Evolutionary conservation across 768 basidiomycete species (phyloP).

Genomic region (Tylopilus balloui): DNA sequence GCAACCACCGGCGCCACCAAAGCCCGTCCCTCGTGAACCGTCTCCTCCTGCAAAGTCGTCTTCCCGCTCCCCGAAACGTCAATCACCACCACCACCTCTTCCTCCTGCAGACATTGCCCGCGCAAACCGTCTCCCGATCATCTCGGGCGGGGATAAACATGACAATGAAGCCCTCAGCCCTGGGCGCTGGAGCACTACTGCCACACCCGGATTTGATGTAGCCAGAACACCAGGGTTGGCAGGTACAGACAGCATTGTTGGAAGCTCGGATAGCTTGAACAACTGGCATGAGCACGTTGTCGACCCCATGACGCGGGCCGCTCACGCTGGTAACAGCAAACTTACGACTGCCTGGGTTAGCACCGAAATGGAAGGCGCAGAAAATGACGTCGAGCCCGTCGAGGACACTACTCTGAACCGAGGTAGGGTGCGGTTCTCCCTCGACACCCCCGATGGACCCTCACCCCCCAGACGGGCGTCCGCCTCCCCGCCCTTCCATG

Average conservation of each 20-base stretch:
- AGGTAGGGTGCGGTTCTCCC: slow-evolving; percentile 17
- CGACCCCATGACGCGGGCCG: slow-evolving; percentile 29
- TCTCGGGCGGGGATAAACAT: slow-evolving; percentile 22
- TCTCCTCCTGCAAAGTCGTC: slow-evolving; percentile 21
- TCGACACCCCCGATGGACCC: slow-evolving; percentile 13
- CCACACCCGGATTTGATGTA: slow-evolving; percentile 59
- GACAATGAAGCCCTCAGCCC: slow-evolving; percentile 40
- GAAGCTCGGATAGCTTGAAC: slow-evolving; percentile 20
- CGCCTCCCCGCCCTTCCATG: slow-evolving; percentile 10
- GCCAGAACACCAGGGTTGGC: slow-evolving; percentile 19
- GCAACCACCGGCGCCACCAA: slow-evolving; percentile 16
- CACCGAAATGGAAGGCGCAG: slow-evolving; percentile 38
- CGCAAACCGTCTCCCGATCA: slow-evolving; percentile 26
- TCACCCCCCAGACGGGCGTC: slow-evolving; percentile 11
- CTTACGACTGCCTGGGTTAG: slow-evolving; percentile 37
- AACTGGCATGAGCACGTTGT: slow-evolving; percentile 28
- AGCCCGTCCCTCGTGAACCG: slow-evolving; percentile 24
- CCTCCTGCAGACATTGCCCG: slow-evolving; percentile 27
- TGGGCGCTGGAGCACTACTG: slow-evolving; percentile 70
- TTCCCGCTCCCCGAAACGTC: slow-evolving; percentile 30
- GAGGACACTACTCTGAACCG: slow-evolving; percentile 15
- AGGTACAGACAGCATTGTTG: slow-evolving; percentile 8
- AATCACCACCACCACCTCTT: slow-evolving; percentile 31
- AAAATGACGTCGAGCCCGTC: slow-evolving; percentile 26
- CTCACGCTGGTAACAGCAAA: slow-evolving; percentile 17